Conservation (phyloP, 108 stramenopile genomes). For the Cylindrotheca fusiformis region DNA sequence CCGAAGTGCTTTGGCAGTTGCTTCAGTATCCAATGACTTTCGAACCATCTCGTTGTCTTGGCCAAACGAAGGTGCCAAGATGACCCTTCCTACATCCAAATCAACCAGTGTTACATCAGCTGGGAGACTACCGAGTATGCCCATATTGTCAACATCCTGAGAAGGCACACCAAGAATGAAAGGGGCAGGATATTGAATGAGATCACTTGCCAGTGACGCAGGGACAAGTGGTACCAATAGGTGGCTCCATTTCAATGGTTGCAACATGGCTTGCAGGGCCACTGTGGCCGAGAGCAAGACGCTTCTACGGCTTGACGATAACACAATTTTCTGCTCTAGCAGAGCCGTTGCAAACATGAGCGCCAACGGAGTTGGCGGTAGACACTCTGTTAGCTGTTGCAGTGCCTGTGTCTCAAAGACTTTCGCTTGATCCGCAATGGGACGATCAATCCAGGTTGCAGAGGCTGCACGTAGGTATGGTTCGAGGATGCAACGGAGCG, state of each 20-base stretch:
- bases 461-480: slow-evolving; percentile 47
- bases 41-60: slow-evolving; percentile 46
- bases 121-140: slow-evolving; percentile 63
- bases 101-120: slow-evolving; percentile 84
- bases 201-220: slow-evolving; percentile 67
- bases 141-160: slow-evolving; percentile 59
- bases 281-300: slow-evolving; percentile 59
- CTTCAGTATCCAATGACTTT: slow-evolving; percentile 24
- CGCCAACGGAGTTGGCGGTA: slow-evolving; percentile 76
- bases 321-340: slow-evolving; percentile 84
- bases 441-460: slow-evolving; percentile 61
- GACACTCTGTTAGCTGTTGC: slow-evolving; percentile 52
- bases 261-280: slow-evolving; percentile 48
- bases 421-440: slow-evolving; percentile 43
- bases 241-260: slow-evolving; percentile 80
- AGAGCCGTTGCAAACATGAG: slow-evolving; percentile 67
- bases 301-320: slow-evolving; percentile 72
- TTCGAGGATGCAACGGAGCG: slow-evolving; percentile 49
- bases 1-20: slow-evolving; percentile 49
- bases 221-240: slow-evolving; percentile 78
- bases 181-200: slow-evolving; percentile 87
- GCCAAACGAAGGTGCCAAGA: slow-evolving; percentile 66
- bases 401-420: slow-evolving; percentile 46
- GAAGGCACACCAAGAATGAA: slow-evolving; percentile 79
- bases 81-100: slow-evolving; percentile 85